Evolutionary conservation across 352 stramenopile species (phyloP), one percentile per base, ranked within the genome.

Genomic region (Globisporangium mamillatum): DNA sequence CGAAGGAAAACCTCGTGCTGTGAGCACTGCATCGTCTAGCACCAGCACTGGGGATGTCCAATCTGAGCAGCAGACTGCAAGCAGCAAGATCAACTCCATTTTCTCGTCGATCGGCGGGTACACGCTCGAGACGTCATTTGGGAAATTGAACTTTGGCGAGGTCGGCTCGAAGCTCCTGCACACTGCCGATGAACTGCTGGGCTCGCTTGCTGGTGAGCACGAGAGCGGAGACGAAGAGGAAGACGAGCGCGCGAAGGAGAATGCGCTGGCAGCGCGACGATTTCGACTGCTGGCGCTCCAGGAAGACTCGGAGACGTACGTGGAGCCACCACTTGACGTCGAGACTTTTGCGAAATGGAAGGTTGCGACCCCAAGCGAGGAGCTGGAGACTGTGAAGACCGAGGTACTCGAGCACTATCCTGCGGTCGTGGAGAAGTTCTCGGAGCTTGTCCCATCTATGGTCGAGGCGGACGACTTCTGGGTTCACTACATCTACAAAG

Each of bases 401-500:
- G 79, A 89, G 41, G 79, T 92, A 50, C 61, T 92, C 46, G 75
- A 80, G 55, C 84, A 90, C 58, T 92, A 90, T 66, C 80, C 84
- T 12, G 79, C 79, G 10, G 82, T 90, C 5, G 70, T 75, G 9
- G 60, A 74, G 12, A 92, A 92, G 55, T 77, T 88, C 10, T 57
- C 67, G 4, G 84, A 89, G 66, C 69, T 92, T 9, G 84, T 92
- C 56, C 84, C 84, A 4, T 82, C 72, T 1, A 63, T 76, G 8
- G 70, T 92, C 22, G 73, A 77, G 20, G 71, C 61, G 3, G 80
- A 89, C 22, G 68, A 78, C 52, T 92, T 92, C 48, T 92, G 84
- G 84, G 65, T 72, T 0, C 77, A 92, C 56, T 92, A 92, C 63
- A 77, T 92, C 27, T 92, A 90, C 76, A 92, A 92, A 67, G 81